A percentile compares a stretch with the other conserved stretches of the same genome.
Conservation (phyloP, 1,139 yeast species). For the Yamadazyma mexicana region DNA sequence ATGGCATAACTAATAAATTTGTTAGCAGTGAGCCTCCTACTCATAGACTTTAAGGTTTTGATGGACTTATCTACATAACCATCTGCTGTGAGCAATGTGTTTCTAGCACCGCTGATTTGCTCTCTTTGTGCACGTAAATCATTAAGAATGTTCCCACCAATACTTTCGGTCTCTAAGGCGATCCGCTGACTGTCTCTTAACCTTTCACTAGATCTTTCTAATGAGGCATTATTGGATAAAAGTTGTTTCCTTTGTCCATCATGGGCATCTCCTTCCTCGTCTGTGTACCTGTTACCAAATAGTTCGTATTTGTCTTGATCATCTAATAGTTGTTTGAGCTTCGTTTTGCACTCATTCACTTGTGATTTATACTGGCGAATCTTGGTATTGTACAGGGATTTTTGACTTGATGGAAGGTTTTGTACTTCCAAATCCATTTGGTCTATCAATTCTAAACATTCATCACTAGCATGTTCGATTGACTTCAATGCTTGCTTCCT, state of each 20-base stretch:
- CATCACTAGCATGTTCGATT: constrained; percentile 58
- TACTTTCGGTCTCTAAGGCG: constrained; percentile 87
- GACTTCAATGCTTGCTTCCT: constrained; percentile 55
- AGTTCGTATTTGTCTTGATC: constrained; percentile 66
- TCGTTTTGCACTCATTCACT: constrained; percentile 56
- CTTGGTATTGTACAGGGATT: constrained; percentile 69
- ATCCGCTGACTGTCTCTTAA: constrained; percentile 84
- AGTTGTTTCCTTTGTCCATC: constrained; percentile 81
- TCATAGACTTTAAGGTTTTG: constrained; percentile 86
- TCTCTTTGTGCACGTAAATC: constrained; percentile 93
- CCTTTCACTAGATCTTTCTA: constrained; percentile 82
- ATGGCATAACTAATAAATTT: constrained; percentile 93
- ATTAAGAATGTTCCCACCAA: constrained; percentile 88
- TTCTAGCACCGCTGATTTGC: constrained; percentile 81
- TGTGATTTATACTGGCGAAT: constrained; percentile 67
- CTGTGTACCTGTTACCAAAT: constrained; percentile 57
- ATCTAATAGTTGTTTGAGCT: constrained; percentile 53
- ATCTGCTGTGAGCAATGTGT: constrained; percentile 86
- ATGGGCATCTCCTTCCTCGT: constrained; percentile 31
- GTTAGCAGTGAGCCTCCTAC: constrained; percentile 93
- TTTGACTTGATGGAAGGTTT: constrained; percentile 68
- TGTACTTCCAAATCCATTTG: constrained; percentile 82
- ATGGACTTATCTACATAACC: constrained; percentile 88
- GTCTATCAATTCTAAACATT: constrained; percentile 75
- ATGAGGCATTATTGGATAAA: constrained; percentile 72